phyloP scores from a whole-genome alignment of 2,329 filamentous ascomycete genomes.

The Penicillium sp. region DNA sequence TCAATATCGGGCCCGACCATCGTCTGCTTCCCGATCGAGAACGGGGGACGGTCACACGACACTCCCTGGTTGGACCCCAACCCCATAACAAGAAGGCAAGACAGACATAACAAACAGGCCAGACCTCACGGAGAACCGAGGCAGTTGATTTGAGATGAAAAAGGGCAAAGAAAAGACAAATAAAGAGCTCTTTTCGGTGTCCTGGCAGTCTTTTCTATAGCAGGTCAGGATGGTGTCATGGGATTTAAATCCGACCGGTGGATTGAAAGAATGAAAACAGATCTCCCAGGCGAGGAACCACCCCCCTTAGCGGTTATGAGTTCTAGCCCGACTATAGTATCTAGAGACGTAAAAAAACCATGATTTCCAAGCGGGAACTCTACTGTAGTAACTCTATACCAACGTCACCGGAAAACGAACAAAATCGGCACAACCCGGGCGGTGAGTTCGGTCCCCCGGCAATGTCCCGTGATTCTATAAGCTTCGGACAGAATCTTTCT shows the following conservation, averaged over 20 bases:
- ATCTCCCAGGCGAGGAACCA: too few relatives aligned
- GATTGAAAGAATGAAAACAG: too few relatives aligned
- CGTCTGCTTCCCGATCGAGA: conserved; percentile 4
- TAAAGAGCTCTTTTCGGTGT: background rate
- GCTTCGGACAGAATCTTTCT: conserved; percentile 24
- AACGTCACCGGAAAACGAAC: background rate
- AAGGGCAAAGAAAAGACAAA: background rate
- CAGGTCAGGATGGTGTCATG: background rate
- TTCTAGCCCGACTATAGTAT: too few relatives aligned
- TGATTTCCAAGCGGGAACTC: background rate
- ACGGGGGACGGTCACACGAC: conserved; percentile 12
- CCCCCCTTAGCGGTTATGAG: too few relatives aligned
- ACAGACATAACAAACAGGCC: background rate
- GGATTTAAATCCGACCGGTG: too few relatives aligned
- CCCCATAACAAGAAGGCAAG: background rate
- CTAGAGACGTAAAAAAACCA: background rate
- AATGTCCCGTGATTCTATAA: conserved; percentile 33
- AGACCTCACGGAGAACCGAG: background rate
- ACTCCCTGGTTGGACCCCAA: conserved; percentile 3
- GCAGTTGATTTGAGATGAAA: background rate
- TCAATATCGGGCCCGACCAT: conserved; percentile 8
- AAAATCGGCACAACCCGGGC: conserved; percentile 4
- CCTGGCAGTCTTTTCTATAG: background rate
- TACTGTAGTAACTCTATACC: background rate
- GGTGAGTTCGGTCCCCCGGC: conserved; percentile 1